Base-by-base conservation (phyloP, 2,329 filamentous ascomycete genomes). In the Leptographium lundbergii region DNA sequence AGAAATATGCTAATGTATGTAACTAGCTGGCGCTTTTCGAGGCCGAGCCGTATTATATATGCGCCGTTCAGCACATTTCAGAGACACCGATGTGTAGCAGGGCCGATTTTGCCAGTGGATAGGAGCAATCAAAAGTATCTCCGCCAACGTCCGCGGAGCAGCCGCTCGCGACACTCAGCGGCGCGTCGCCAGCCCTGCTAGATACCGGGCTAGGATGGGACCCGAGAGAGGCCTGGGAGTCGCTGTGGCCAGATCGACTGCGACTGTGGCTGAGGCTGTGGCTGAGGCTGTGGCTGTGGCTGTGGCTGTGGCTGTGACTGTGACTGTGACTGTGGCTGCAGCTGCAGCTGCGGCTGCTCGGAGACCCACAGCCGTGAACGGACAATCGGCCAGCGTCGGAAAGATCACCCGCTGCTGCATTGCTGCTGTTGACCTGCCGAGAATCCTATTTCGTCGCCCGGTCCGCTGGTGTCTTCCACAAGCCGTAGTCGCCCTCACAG, bases 401-500 rank as follows among this genome's bases (percentile, higher is more conserved):
- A 48, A n/a, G 39, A 4, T 50, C 59, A 22, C 42, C 57, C 19
- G 36, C n/a, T 6, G 22, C 54, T 34, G n/a, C 22, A 13, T 22
- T 52, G 24, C 34, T 54, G n/a, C 59, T 34, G 32, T 34, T 45
- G 17, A 22, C 54, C 45, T 19, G 60, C 42, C 62, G 63, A 57
- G 63, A 64, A 54, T 67, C 66, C 73, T 75, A 75, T 61, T 75
- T 73, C 22, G 71, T 69, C 62, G 64, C 61, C 53, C 69, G 67
- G 51, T 72, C 71, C 19, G 65, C 61, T 9, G 61, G 76, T 56
- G 79, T 79, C 47, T 78, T 76, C 83, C 83, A 86, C 45, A 86
- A 75, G 2, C 83, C 83, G 60, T 85, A 86, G 60, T 77, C 80
- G 0, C 82, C 83, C 6, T 84, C 80, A 61, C 82, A 86, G 63